Evolutionary conservation across 2,329 filamentous ascomycete species (phyloP).

Genomic region (Botryotinia narcissicola): DNA sequence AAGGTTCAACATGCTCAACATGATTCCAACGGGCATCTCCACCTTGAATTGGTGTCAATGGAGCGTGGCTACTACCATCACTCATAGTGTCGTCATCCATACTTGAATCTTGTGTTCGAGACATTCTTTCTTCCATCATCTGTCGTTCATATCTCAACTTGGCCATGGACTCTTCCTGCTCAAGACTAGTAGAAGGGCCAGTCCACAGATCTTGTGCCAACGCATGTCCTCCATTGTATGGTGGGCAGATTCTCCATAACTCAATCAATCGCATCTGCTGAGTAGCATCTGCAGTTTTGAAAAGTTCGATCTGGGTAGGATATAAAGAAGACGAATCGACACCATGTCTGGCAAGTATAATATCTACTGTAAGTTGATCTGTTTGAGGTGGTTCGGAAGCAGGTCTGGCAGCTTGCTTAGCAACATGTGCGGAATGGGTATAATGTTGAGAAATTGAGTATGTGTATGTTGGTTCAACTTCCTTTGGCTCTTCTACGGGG

Average conservation of each 20-base stretch:
- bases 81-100: constrained; percentile 46
- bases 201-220: constrained; percentile 55
- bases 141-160: constrained; percentile 57
- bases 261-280: constrained; percentile 51
- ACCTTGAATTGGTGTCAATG: constrained; percentile 49
- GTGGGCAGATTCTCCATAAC: constrained; percentile 38
- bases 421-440: constrained; percentile 71
- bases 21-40: constrained; percentile 52
- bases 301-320: constrained; percentile 73
- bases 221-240: constrained; percentile 55
- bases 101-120: constrained; percentile 40
- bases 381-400: constrained; percentile 52
- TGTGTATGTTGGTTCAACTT: constrained; percentile 50
- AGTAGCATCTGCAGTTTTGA: constrained; percentile 68
- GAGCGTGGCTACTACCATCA: constrained; percentile 39
- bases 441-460: constrained; percentile 83
- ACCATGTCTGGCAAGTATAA: constrained; percentile 61
- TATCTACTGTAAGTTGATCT: constrained; percentile 52
- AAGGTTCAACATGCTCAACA: constrained; percentile 51
- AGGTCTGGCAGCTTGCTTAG: constrained; percentile 45
- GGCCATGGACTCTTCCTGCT: constrained; percentile 54
- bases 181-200: constrained; percentile 56
- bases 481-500: constrained; percentile 37
- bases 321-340: constrained; percentile 70
- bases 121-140: constrained; percentile 43